A percentile compares a stretch with the other conserved stretches of the same genome.
phyloP scores from a whole-genome alignment of 805 yeast genomes.

The Kodamaea leandrae region DNA sequence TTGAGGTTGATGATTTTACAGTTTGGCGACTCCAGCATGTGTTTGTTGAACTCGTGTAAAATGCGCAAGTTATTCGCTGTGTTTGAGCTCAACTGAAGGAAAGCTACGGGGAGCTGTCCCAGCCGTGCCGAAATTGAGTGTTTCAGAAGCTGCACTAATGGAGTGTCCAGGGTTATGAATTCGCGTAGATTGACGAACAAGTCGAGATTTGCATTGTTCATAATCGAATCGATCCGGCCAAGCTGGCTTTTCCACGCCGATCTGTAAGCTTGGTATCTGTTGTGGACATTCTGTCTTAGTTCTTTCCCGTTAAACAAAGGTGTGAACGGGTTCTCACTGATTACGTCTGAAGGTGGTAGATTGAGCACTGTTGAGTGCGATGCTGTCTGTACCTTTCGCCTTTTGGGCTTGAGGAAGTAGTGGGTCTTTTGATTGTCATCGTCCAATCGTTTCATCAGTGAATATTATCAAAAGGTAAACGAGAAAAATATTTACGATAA shows the following conservation, averaged over 20 bases:
- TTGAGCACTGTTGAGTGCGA: background rate
- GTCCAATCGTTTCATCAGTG: background rate
- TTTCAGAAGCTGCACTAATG: slow-evolving; percentile 5
- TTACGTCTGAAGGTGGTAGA: background rate
- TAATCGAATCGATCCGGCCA: slow-evolving; percentile 24
- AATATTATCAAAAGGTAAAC: background rate
- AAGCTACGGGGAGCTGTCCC: slow-evolving; percentile 30
- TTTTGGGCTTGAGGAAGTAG: slow-evolving; percentile 23
- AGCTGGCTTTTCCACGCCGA: slow-evolving; percentile 30
- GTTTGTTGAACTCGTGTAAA: slow-evolving; percentile 31
- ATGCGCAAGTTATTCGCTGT: slow-evolving; percentile 40
- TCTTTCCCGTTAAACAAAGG: slow-evolving; percentile 26
- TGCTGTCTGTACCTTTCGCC: background rate
- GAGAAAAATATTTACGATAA: no score
- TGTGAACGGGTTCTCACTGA: slow-evolving; percentile 14
- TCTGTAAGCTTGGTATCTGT: slow-evolving; percentile 23
- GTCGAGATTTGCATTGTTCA: slow-evolving; percentile 32
- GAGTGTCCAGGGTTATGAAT: slow-evolving; percentile 20
- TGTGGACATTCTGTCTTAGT: slow-evolving; percentile 17
- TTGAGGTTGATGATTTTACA: slow-evolving; percentile 26
- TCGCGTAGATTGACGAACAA: slow-evolving; percentile 26
- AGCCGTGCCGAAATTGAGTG: slow-evolving; percentile 4
- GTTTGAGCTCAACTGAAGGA: slow-evolving; percentile 37
- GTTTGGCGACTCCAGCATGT: slow-evolving; percentile 13
- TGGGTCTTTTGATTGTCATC: slow-evolving; percentile 32